Conservation (phyloP, 345 rosid genomes). For the Turnera subulata region DNA sequence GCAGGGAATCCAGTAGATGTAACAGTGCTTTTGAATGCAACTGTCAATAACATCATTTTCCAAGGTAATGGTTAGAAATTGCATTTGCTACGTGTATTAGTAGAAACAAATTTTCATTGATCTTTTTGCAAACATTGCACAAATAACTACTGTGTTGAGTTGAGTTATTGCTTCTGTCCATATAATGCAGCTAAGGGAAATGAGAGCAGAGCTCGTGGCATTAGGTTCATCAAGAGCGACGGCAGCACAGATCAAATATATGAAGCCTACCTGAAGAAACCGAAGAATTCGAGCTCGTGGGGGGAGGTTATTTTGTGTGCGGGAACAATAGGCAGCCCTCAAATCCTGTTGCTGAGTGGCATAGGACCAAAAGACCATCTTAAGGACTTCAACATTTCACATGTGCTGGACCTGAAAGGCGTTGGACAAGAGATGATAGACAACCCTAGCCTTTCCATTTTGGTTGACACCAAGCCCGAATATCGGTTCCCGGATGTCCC, state of each 20-base stretch:
- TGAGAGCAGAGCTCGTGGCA: conserved; percentile 42
- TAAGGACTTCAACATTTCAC: conserved; percentile 38
- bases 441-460: conserved; percentile 46
- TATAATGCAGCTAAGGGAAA: conserved; percentile 32
- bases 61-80: conserved; percentile 28
- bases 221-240: conserved; percentile 54
- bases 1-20: conserved; percentile 44
- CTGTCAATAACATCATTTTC: conserved; percentile 51
- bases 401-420: conserved; percentile 28
- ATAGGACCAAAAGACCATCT: conserved; percentile 58
- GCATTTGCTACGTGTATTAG: no score
- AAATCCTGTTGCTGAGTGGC: conserved; percentile 60
- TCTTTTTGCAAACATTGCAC: no score
- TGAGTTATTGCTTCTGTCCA: neutral
- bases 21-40: conserved; percentile 53
- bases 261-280: conserved; percentile 47
- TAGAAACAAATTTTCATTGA: neutral
- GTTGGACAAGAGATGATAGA: conserved; percentile 64
- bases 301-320: conserved; percentile 72
- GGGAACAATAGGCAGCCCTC: conserved; percentile 78
- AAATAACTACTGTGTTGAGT: no score
- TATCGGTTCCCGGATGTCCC: conserved; percentile 57
- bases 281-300: conserved; percentile 14
- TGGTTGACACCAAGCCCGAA: conserved; percentile 38
- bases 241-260: conserved; percentile 37